These are phyloP conservation scores for Phalaenopsis hybrid DNA, from an alignment of 116 monocot genomes.

Conservation along the genomic window DNA sequence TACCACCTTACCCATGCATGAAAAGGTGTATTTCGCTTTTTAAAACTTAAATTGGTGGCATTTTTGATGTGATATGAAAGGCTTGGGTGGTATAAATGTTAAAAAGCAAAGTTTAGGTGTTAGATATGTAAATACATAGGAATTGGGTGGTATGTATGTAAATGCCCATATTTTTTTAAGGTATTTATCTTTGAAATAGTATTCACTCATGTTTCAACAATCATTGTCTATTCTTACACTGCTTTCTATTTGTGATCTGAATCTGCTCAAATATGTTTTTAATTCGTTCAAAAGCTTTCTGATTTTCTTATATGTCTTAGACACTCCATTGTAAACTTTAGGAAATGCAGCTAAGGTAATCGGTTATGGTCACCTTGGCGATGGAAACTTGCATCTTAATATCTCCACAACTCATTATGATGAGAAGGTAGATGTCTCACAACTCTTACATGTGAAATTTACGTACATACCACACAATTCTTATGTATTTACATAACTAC, in stretches of 20 bases:
- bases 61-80: too few relatives aligned
- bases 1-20: too few relatives aligned
- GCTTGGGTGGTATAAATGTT: too few relatives aligned
- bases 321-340: conserved; percentile 13
- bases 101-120: too few relatives aligned
- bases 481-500: too few relatives aligned
- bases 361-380: conserved; percentile 96
- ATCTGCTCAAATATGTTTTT: background rate
- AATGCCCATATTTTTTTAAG: conserved; percentile 6
- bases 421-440: conserved; percentile 45
- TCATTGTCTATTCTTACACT: background rate
- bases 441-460: too few relatives aligned
- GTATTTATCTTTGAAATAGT: conserved; percentile 19
- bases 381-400: conserved; percentile 92
- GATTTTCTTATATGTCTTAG: background rate
- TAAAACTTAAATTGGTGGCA: too few relatives aligned
- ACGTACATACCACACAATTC: too few relatives aligned
- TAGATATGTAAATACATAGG: too few relatives aligned
- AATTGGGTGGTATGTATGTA: too few relatives aligned
- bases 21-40: too few relatives aligned
- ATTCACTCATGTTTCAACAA: background rate
- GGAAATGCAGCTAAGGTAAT: conserved; percentile 63
- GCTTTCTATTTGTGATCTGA: background rate
- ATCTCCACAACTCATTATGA: conserved; percentile 54
- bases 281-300: background rate